These are phyloP conservation scores for Gynostemma pentaphyllum DNA, from an alignment of 306 rosid genomes.

Conservation along the genomic window DNA sequence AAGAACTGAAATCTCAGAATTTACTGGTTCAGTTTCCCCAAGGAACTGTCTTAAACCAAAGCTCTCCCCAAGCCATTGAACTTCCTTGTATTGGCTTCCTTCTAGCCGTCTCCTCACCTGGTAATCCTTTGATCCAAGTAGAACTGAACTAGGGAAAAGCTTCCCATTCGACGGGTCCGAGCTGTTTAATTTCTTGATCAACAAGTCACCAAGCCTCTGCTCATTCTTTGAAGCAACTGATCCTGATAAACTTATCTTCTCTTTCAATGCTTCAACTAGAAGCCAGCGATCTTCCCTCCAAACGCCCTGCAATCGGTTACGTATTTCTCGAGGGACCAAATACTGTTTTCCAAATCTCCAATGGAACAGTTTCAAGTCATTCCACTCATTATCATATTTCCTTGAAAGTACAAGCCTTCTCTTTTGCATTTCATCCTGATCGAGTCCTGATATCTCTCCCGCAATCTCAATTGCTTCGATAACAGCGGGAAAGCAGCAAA, in stretches of 20 bases:
- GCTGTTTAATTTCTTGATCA: conserved; percentile 39
- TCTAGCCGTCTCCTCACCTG: conserved; percentile 58
- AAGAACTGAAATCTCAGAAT: conserved; percentile 38
- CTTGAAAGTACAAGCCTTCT: conserved; percentile 37
- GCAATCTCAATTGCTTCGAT: conserved; percentile 77
- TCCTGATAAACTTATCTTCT: conserved; percentile 25
- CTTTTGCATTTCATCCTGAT: conserved; percentile 61
- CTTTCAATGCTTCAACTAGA: conserved; percentile 47
- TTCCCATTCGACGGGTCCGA: conserved; percentile 17
- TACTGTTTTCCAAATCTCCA: conserved; percentile 94
- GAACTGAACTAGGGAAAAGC: conserved; percentile 37
- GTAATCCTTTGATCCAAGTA: conserved; percentile 52
- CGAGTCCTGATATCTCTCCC: conserved; percentile 55
- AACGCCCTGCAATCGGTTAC: conserved; percentile 39
- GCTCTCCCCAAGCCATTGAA: conserved; percentile 78
- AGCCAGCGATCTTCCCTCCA: conserved; percentile 79
- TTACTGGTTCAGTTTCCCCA: conserved; percentile 31
- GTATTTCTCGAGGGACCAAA: conserved; percentile 53
- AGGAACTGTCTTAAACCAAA: conserved; percentile 60
- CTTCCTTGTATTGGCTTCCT: conserved; percentile 59
- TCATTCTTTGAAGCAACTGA: conserved; percentile 31
- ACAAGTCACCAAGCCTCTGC: conserved; percentile 31
- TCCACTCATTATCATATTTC: conserved; percentile 75
- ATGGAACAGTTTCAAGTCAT: conserved; percentile 63
- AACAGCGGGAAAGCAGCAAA: conserved; percentile 58